Base-by-base conservation (phyloP, 345 rosid genomes). In the Euphorbia peplus region DNA sequence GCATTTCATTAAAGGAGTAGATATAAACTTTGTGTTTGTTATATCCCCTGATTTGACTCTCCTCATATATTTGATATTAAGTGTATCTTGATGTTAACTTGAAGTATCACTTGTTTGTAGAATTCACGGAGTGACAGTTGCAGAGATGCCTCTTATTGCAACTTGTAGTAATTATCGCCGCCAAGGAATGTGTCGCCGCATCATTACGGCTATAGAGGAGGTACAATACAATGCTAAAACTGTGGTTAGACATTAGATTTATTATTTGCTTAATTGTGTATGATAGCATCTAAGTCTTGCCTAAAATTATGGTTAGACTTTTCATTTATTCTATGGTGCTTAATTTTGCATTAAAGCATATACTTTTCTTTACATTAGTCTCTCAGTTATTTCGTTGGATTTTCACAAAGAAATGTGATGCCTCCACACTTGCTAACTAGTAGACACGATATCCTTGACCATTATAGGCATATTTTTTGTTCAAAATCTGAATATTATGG, bases 81-180 rank as follows among this genome's bases (percentile, higher is more conserved):
- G 24, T n/a, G 22, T 18, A 13, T 64, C 68, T 39, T 53, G 73
- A 39, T 63, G n/a, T 2, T 11, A 56, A 46, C 44, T 47, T 61
- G 56, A 46, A 46, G 60, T 44, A 42, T 76, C 48, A 14, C 67
- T 3, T 77, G 26, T 78, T 50, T 64, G 63, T 80, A 93, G 98
- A 84, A 83, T 91, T 64, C 96, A 93, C 81, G 98, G 96, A 68
- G 77, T 72, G 61, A 69, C 82, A 42, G 80, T 93, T 70, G 98
- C 98, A 29, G 98, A 93, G 88, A 90, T 93, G 98, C 98, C 97
- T 73, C 87, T 93, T 39, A 86, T 90, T 80, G 98, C 97, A 78
- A 93, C 98, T 58, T 90, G 96, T 76, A 89, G 93, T 77, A 86
- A 84, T 50, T 86, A 80, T 68, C 91, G 96, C 37, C 92, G 95